phyloP scores from a whole-genome alignment of 164 flowering plant species.

The Piper longum region DNA sequence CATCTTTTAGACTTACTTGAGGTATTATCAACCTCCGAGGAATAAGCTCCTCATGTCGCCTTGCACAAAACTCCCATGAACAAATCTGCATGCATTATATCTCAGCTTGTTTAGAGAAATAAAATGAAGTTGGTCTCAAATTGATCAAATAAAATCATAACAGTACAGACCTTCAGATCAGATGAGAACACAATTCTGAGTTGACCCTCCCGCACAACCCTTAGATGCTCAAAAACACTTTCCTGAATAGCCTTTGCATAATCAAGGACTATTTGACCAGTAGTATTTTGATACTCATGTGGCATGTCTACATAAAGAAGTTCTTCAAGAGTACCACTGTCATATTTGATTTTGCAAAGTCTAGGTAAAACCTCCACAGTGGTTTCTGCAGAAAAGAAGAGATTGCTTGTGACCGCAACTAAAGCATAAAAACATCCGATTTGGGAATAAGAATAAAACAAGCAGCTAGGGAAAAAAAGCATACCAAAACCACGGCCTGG shows the following conservation, averaged over 20 bases:
- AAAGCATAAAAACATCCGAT: no score
- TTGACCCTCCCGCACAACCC: conserved; percentile 98
- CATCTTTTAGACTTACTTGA: conserved; percentile 38
- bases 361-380: conserved; percentile 95
- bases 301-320: conserved; percentile 99
- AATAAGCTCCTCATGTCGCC: conserved; percentile 96
- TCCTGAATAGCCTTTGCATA: conserved; percentile 98
- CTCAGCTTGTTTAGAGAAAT: neutral
- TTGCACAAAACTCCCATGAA: conserved; percentile 99
- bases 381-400: conserved; percentile 45
- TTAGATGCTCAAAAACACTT: conserved; percentile 97
- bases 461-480: conserved; percentile 10
- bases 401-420: neutral
- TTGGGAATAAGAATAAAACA: neutral
- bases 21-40: conserved; percentile 79
- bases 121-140: neutral
- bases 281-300: conserved; percentile 68
- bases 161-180: conserved; percentile 62
- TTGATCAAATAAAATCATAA: neutral
- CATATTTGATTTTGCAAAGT: conserved; percentile 95
- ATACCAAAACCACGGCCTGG: conserved; percentile 99
- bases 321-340: conserved; percentile 96
- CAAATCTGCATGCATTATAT: conserved; percentile 42
- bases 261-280: conserved; percentile 93
- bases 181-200: conserved; percentile 89